Evolutionary conservation across 148 eudicot genomes (phyloP), one percentile per base, ranked within the genome.

Genomic region (Rhododendron simsii): DNA sequence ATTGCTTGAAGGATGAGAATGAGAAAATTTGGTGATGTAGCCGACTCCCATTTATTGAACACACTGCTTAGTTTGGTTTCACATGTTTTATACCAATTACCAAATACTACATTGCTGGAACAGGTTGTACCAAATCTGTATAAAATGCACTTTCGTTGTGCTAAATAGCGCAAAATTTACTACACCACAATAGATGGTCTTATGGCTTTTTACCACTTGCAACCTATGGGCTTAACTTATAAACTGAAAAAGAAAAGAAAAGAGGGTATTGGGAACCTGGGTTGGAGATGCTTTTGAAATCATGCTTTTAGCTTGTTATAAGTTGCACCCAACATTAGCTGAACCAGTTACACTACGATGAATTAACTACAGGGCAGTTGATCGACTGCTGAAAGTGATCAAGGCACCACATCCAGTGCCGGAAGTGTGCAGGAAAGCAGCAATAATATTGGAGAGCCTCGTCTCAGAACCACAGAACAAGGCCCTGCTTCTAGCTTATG

Each of bases 401-500:
- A 96, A 91, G 91, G 63, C 87, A 45, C 99, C 99, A 28, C 98
- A 95, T 83, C 94, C 96, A 20, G 95, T 95, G 78, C 96, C 95
- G 81, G 99, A 96, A 83, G 90, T 96, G 48, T 94, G 99, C 88
- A 86, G 98, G 74, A 96, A 95, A 89, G 98, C 98, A 14, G 94
- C 99, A 41, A 89, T 91, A 67, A 93, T 96, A 61, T 50, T 96
- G 86, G 99, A 96, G 86, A 94, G 89, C 91, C 90, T 95, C 18
- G 99, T 93, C 26, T 91, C 95, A 7, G 99, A 96, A 87, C 98
- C 99, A 26, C 99, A 95, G 69, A 96, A 95, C 91, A 88, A 92
- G 89, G 86, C 91, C 53, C 88, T 84, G 65, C 95, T 96, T 55
- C 91, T 96, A 75, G 93, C 93, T 28, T 96, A 90, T 74, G 98